phyloP scores from a whole-genome alignment of 805 yeast species.

The Lipomyces lipofer region DNA sequence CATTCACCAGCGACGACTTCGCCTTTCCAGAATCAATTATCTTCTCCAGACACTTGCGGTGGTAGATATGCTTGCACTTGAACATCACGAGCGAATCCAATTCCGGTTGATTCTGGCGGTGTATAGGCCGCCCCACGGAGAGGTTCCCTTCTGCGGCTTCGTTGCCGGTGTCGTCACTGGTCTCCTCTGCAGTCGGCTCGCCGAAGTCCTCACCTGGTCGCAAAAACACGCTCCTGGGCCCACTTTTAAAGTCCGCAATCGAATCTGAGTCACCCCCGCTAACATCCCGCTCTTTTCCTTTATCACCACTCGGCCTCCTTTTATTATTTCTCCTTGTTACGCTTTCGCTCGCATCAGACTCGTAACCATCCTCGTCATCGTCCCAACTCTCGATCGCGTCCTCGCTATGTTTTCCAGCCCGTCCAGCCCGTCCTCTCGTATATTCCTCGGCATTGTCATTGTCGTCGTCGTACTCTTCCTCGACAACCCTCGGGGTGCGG shows the following conservation, averaged over 20 bases:
- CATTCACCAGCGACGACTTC: slow-evolving; percentile 8
- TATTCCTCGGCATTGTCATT: neutral
- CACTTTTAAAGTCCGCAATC: too few relatives aligned
- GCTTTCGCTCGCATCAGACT: neutral
- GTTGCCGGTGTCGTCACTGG: slow-evolving; percentile 1
- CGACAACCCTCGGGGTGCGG: neutral
- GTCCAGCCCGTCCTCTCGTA: neutral
- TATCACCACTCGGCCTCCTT: neutral
- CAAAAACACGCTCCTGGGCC: neutral
- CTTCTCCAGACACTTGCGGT: slow-evolving; percentile 27
- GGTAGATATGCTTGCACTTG: slow-evolving; percentile 31
- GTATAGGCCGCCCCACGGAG: neutral
- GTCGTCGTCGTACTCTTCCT: slow-evolving; percentile 3
- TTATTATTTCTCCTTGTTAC: neutral
- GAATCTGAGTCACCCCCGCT: too few relatives aligned
- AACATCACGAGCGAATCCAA: slow-evolving; percentile 31
- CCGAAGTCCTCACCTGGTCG: neutral
- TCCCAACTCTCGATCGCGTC: too few relatives aligned
- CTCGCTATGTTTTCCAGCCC: too few relatives aligned
- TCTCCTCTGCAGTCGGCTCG: neutral
- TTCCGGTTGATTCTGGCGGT: slow-evolving; percentile 7
- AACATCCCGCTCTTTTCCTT: too few relatives aligned
- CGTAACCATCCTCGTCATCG: too few relatives aligned
- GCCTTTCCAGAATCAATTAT: slow-evolving; percentile 15
- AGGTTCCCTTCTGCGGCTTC: neutral